Conservation (phyloP, 768 basidiomycete species). For the Pisolithus microcarpus region DNA sequence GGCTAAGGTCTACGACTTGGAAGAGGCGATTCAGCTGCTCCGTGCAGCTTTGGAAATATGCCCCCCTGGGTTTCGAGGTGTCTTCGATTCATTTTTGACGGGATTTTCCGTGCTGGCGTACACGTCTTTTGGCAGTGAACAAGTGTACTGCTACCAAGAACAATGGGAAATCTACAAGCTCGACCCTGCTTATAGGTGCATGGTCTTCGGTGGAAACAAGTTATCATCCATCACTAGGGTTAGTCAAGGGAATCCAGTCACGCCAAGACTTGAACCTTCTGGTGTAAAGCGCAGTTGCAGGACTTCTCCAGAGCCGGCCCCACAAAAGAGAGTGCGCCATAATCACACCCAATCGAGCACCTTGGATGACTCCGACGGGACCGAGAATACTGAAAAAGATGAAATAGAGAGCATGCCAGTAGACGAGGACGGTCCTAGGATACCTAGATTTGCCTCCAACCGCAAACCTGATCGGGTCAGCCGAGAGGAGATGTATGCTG, state of each 20-base stretch:
- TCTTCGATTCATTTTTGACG: constrained; percentile 1
- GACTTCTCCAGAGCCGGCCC: constrained; percentile 22
- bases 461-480: constrained; percentile 18
- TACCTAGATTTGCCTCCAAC: constrained; percentile 9
- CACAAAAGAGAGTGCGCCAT: too few species aligned
- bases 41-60: too few species aligned
- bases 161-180: constrained; percentile 87
- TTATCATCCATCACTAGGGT: constrained; percentile 18
- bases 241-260: constrained; percentile 8
- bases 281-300: constrained; percentile 23
- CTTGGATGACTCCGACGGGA: too few species aligned
- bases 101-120: constrained; percentile 7
- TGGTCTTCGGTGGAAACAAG: constrained; percentile 40
- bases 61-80: neutral
- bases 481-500: constrained; percentile 25
- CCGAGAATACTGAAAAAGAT: too few species aligned
- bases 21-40: too few species aligned
- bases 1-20: too few species aligned
- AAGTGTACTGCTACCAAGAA: constrained; percentile 53
- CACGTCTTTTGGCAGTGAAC: constrained; percentile 39
- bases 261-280: constrained; percentile 4
- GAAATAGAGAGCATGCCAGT: constrained; percentile 49
- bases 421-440: constrained; percentile 26
- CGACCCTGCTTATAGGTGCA: constrained; percentile 66
- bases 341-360: too few species aligned